These are phyloP conservation scores for Echinochloa phyllopogon DNA, from an alignment of 176 grass and related monocot genomes.

Conservation along the genomic window DNA sequence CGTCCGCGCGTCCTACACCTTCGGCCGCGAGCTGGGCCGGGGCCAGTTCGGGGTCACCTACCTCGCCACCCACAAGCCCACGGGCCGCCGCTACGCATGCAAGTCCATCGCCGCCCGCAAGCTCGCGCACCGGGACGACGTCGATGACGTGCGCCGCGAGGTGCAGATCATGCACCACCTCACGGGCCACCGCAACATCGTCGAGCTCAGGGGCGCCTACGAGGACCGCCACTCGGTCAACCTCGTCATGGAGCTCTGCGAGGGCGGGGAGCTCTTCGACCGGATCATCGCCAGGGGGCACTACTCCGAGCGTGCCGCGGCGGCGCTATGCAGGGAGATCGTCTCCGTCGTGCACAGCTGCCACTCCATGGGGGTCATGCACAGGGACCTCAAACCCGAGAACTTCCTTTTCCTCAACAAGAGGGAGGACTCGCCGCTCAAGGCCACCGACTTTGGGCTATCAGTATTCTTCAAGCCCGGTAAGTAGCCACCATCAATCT, in stretches of 20 bases:
- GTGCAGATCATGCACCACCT: slow-evolving; percentile 99
- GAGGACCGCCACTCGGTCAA: slow-evolving; percentile 95
- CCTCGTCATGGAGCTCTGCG: slow-evolving; percentile 94
- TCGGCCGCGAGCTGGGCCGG: slow-evolving; percentile 74
- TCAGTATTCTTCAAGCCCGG: slow-evolving; percentile 97
- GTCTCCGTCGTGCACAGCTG: slow-evolving; percentile 78
- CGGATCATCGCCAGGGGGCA: slow-evolving; percentile 83
- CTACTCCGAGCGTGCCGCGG: slow-evolving; percentile 89
- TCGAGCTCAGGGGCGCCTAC: slow-evolving; percentile 80
- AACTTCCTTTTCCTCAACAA: slow-evolving; percentile 78
- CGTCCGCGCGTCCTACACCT: slow-evolving; percentile 73
- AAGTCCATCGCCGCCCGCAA: slow-evolving; percentile 93
- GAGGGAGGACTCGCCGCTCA: slow-evolving; percentile 81
- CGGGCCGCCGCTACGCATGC: slow-evolving; percentile 62
- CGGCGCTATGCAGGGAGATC: slow-evolving; percentile 78
- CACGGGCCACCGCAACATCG: slow-evolving; percentile 91
- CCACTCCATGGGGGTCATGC: slow-evolving; percentile 97
- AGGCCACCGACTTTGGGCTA: slow-evolving; percentile 87
- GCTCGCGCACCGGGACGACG: slow-evolving; percentile 71
- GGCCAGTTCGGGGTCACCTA: slow-evolving; percentile 97
- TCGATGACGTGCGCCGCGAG: slow-evolving; percentile 86
- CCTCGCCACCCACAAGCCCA: slow-evolving; percentile 70
- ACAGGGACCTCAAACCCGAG: slow-evolving; percentile 94
- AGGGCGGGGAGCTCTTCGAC: slow-evolving; percentile 89
- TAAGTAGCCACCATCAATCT: slow-evolving; percentile 4